Percentiles rank a stretch among this genome's conserved stretches.
phyloP scores from a whole-genome alignment of 1,284 basidiomycete species.

The Lentinus polychrous region DNA sequence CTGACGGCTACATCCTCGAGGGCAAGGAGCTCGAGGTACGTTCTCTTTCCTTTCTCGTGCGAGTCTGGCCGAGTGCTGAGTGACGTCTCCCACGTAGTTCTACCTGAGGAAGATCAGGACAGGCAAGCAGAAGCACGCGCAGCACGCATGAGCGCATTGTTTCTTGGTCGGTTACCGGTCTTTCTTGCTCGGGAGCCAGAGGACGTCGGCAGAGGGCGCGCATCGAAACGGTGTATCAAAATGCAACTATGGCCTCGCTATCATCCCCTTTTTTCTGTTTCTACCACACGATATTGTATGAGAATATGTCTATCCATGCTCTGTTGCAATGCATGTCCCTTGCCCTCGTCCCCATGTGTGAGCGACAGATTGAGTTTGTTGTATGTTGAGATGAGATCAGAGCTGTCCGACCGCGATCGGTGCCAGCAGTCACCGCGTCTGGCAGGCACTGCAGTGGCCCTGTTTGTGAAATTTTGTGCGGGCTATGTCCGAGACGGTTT shows the following conservation, averaged over 20 bases:
- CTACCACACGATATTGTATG: conserved; percentile 22
- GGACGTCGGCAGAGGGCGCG: conserved; percentile 15
- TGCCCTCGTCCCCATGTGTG: conserved; percentile 2
- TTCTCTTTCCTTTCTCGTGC: conserved; percentile 9
- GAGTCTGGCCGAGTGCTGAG: conserved; percentile 10
- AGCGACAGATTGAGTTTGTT: background rate
- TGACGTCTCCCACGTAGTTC: conserved; percentile 49
- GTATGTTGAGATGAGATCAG: background rate
- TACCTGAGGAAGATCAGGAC: conserved; percentile 89
- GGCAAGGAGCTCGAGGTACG: conserved; percentile 92
- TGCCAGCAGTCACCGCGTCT: background rate
- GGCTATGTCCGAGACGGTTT: background rate
- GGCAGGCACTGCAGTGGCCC: background rate
- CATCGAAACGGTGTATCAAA: conserved; percentile 18
- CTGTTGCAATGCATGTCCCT: conserved; percentile 19
- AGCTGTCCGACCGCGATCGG: background rate
- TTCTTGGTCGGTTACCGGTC: conserved; percentile 10
- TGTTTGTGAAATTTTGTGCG: background rate
- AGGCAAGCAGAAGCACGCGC: conserved; percentile 90
- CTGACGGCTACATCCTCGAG: conserved; percentile 94
- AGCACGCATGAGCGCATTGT: conserved; percentile 32
- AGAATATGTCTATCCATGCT: conserved; percentile 22
- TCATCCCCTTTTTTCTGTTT: conserved; percentile 10
- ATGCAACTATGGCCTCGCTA: conserved; percentile 19
- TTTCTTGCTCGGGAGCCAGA: conserved; percentile 15